Conservation (phyloP, 2,329 filamentous ascomycete species). For the Pseudocercospora macadamiae region DNA sequence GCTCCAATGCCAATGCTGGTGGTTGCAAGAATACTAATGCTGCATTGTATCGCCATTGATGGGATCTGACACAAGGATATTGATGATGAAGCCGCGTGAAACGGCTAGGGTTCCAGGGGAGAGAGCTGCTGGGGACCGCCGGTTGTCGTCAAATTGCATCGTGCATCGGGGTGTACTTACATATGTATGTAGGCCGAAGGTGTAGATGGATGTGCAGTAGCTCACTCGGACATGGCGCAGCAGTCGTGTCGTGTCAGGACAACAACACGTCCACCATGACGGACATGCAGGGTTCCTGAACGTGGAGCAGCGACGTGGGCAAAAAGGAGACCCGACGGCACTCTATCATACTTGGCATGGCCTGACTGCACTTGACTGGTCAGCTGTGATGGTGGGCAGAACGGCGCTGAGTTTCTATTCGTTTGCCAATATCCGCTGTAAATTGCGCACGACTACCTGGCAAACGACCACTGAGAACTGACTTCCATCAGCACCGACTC, state of each 20-base stretch:
- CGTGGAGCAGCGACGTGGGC: slow-evolving; percentile 1
- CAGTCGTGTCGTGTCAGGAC: background rate
- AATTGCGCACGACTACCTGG: too few relatives aligned
- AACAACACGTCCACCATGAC: background rate
- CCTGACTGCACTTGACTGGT: background rate
- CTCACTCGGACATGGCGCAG: slow-evolving; percentile 8
- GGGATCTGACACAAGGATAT: slow-evolving; percentile 3
- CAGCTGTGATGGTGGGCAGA: background rate
- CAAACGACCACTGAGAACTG: too few relatives aligned
- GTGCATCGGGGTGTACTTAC: background rate
- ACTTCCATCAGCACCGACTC: too few relatives aligned
- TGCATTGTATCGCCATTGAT: slow-evolving; percentile 2
- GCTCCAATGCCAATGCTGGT: background rate
- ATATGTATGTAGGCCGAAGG: slow-evolving; percentile 1
- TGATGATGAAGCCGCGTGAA: background rate
- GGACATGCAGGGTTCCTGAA: background rate
- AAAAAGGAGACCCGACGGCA: slow-evolving; percentile 6
- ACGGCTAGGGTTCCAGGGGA: slow-evolving; percentile 6
- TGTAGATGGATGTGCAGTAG: background rate
- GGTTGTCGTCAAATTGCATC: background rate
- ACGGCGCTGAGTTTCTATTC: background rate
- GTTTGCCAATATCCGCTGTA: background rate
- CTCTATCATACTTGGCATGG: background rate
- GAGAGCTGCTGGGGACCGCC: background rate
- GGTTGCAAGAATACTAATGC: background rate